Conservation (phyloP, 345 rosid species). For the Eucalyptus regnans region DNA sequence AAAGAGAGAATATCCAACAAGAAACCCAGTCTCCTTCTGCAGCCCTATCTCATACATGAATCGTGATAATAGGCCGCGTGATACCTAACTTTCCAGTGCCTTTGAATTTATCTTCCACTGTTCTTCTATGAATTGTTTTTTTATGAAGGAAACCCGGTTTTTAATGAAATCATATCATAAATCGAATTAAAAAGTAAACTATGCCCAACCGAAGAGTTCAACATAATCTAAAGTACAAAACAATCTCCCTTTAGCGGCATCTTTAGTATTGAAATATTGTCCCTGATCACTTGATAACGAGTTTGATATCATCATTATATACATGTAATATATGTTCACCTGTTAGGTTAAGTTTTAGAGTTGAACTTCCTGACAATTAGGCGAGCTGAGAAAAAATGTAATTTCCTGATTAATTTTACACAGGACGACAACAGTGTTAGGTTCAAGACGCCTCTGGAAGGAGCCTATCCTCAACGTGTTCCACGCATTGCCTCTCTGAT, state of each 20-base stretch:
- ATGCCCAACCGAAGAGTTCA: too few species aligned
- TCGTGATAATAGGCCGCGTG: background rate
- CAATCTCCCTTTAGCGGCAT: background rate
- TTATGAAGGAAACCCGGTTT: too few species aligned
- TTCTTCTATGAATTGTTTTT: too few species aligned
- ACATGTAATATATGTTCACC: fast-evolving
- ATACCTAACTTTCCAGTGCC: background rate
- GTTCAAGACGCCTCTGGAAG: background rate
- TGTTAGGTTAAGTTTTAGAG: background rate
- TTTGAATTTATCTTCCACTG: background rate
- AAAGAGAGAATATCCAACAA: background rate
- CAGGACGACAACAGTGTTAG: background rate
- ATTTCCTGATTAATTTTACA: background rate
- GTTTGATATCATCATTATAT: background rate
- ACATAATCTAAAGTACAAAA: background rate
- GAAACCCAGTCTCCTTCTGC: background rate
- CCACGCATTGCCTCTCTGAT: background rate
- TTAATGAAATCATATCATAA: too few species aligned
- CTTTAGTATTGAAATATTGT: background rate
- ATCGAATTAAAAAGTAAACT: too few species aligned
- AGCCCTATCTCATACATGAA: background rate
- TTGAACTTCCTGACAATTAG: too few species aligned
- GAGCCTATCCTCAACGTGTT: background rate
- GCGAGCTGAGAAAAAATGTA: background rate
- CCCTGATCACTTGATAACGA: fast-evolving